Conservation (phyloP, 1,284 basidiomycete genomes). For the Lentinus polychrous region DNA sequence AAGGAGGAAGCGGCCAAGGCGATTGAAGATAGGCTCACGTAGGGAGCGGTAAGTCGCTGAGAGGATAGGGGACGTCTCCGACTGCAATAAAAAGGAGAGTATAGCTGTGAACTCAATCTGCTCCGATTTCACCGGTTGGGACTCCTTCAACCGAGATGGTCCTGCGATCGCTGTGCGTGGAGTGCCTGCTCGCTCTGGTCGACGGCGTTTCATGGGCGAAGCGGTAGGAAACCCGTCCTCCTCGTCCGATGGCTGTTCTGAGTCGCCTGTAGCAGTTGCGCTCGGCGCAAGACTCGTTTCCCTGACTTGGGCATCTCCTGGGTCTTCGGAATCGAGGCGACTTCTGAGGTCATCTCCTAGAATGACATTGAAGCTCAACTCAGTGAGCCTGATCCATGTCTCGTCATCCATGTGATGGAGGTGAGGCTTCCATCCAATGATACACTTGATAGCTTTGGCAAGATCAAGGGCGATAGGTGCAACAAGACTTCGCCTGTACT, state of each 20-base stretch:
- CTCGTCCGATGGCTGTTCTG: conserved; percentile 21
- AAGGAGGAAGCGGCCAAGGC: conserved; percentile 61
- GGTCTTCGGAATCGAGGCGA: conserved; percentile 18
- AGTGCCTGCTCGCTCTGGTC: conserved; percentile 11
- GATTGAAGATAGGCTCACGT: conserved; percentile 50
- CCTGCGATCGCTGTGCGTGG: conserved; percentile 3
- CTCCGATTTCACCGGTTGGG: conserved; percentile 41
- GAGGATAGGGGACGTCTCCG: conserved; percentile 46
- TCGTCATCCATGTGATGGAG: conserved; percentile 65
- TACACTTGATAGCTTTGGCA: conserved; percentile 64
- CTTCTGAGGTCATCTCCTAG: conserved; percentile 53
- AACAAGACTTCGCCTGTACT: conserved; percentile 51
- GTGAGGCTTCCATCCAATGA: conserved; percentile 67
- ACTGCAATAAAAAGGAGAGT: conserved; percentile 58
- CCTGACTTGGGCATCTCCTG: not conserved
- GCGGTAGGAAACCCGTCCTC: conserved; percentile 21
- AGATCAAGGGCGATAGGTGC: conserved; percentile 73
- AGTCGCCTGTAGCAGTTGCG: conserved; percentile 3
- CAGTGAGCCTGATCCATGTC: conserved; percentile 64
- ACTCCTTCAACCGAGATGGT: conserved; percentile 9
- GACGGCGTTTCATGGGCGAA: conserved; percentile 29
- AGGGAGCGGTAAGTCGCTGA: conserved; percentile 31
- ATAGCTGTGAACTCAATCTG: conserved; percentile 69
- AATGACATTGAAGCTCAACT: conserved; percentile 72
- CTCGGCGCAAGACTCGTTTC: not conserved